Evolutionary conservation across 352 stramenopile species (phyloP).

Genomic region (Pythium sukuiense): DNA sequence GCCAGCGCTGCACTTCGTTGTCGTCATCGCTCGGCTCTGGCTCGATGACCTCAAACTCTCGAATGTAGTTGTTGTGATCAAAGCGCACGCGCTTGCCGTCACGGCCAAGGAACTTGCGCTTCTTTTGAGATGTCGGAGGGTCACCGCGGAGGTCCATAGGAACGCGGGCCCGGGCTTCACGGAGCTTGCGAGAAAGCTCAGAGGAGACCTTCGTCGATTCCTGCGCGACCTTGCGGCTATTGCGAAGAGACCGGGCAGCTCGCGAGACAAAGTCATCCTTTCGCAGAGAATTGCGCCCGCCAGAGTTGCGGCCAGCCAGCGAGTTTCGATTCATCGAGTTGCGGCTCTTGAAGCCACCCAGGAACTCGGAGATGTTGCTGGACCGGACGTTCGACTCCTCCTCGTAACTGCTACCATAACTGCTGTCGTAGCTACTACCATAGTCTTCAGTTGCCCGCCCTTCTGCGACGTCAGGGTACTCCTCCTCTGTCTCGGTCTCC

Average conservation of each 20-base stretch:
- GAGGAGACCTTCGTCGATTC: conserved; percentile 24
- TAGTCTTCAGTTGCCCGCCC: conserved; percentile 20
- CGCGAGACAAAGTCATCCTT: conserved; percentile 35
- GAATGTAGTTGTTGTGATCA: conserved; percentile 29
- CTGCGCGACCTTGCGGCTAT: conserved; percentile 30
- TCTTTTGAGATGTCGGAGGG: conserved; percentile 16
- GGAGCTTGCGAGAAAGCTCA: conserved; percentile 32
- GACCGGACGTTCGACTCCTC: conserved; percentile 22
- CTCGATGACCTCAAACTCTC: conserved; percentile 37
- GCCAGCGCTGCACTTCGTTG: conserved; percentile 25
- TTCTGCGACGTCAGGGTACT: conserved; percentile 22
- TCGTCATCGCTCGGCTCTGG: conserved; percentile 29
- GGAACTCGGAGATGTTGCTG: conserved; percentile 37
- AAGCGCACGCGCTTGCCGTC: conserved; percentile 30
- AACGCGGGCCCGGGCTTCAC: conserved; percentile 32
- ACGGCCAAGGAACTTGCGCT: conserved; percentile 20
- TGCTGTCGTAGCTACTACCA: neutral
- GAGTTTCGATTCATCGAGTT: conserved; percentile 30
- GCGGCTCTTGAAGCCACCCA: conserved; percentile 34
- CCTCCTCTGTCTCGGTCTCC: conserved; percentile 26
- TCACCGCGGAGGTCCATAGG: conserved; percentile 30
- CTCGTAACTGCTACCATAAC: conserved; percentile 24
- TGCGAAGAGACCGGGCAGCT: conserved; percentile 27
- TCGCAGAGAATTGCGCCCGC: conserved; percentile 21
- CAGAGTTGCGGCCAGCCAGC: conserved; percentile 19